Base-by-base conservation (phyloP, 2,329 filamentous ascomycete genomes). In the Aspergillus ochraceus region DNA sequence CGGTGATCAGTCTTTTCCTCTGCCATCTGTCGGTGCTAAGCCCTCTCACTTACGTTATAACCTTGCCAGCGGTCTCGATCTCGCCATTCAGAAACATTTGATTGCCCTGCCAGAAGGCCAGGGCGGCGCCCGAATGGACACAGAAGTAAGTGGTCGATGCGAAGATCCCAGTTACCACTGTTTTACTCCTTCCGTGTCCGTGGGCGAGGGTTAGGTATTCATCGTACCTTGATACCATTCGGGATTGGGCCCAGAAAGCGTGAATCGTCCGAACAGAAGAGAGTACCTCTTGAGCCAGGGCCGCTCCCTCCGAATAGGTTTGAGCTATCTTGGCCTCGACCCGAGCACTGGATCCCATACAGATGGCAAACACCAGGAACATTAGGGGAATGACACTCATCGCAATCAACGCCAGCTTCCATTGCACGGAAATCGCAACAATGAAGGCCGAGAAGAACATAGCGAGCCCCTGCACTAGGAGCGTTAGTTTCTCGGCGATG, bases 391-490 rank as follows among this genome's bases (percentile, higher is more conserved):
- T 26, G 12, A 51, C 22, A 17, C 36, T 20, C 14, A 42, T 45
- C 2, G 45, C 42, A 6, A 58, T 58, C 22, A 58, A 45, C 0
- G 59, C 59, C 5, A 60, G 52, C 17, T 49, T 56, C 51, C 19
- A 36, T 19, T 60, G 56, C 32, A 57, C 47, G 6, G 42, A 26
- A 10, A 58, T 19, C 2, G 59, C 59, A 1, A 57, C 59, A n/a
- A 54, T 46, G 30, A 60, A 60, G 20, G 54, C 55, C 2, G 59
- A 54, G 20, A 58, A 17, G 4, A 52, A 52, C 19, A 53, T 57
- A 8, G 55, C 10, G 8, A 60, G 24, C 10, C 26, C 55, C n/a
- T 49, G 26, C 10, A 57, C 17, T 4, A 57, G 49, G 10, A 49
- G 17, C 11, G 36, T 29, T 19, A 56, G 26, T 14, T 56, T 56